These are phyloP conservation scores for Coemansia brasiliensis DNA, from an alignment of 192 early-diverging fungal species.

Conservation along the genomic window DNA sequence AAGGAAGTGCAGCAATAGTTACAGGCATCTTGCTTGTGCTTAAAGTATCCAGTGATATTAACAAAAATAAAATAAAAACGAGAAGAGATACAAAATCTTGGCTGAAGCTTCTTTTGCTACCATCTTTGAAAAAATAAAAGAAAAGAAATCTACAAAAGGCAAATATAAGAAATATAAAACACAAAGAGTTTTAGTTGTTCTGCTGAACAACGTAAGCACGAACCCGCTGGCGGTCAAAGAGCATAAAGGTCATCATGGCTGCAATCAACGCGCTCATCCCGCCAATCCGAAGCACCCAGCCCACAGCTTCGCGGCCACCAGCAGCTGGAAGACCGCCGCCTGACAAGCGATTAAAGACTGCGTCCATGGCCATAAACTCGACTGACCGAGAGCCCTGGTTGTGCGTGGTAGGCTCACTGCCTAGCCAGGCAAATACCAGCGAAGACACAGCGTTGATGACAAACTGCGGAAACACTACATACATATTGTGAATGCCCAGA, in stretches of 20 bases:
- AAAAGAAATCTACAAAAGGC: too few species aligned
- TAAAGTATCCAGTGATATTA: too few species aligned
- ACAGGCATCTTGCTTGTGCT: too few species aligned
- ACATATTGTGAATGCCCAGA: constrained; percentile 95
- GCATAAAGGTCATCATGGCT: constrained; percentile 29
- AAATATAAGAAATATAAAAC: constrained; percentile 1
- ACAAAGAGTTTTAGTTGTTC: constrained; percentile 8
- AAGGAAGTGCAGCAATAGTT: too few species aligned
- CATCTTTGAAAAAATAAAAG: too few species aligned
- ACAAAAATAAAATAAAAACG: too few species aligned
- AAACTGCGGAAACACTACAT: constrained; percentile 95
- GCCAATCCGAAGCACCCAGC: constrained; percentile 46
- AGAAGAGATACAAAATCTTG: too few species aligned
- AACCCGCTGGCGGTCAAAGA: constrained; percentile 43
- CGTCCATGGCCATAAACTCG: constrained; percentile 40
- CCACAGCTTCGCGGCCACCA: constrained; percentile 18
- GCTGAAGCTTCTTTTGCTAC: too few species aligned
- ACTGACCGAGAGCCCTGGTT: constrained; percentile 25
- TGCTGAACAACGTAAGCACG: constrained; percentile 21
- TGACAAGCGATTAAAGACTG: constrained; percentile 2
- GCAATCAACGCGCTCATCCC: constrained; percentile 43
- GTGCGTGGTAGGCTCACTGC: constrained; percentile 2
- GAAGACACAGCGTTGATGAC: constrained; percentile 55
- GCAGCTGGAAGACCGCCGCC: neutral
- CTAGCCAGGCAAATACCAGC: constrained; percentile 48